phyloP scores from a whole-genome alignment of 202 grass and related monocot genomes.

The Eragrostis tef region DNA sequence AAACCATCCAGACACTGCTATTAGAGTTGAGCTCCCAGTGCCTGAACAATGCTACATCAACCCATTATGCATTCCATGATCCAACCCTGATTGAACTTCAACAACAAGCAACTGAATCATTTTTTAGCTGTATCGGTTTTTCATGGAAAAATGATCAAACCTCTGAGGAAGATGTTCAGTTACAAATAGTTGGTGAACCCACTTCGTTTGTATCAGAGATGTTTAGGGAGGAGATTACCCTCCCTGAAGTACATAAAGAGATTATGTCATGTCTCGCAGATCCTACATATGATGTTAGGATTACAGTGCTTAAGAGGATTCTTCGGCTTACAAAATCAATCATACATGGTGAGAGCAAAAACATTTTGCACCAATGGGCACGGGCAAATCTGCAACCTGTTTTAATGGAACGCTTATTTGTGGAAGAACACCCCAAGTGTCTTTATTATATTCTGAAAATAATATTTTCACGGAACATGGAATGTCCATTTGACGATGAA shows the following conservation, averaged over 20 bases:
- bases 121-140: constrained; percentile 80
- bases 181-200: constrained; percentile 55
- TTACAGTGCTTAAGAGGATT: constrained; percentile 81
- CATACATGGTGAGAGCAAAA: constrained; percentile 49
- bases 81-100: constrained; percentile 77
- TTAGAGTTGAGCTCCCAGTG: constrained; percentile 62
- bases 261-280: constrained; percentile 77
- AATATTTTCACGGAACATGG: constrained; percentile 77
- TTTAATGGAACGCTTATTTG: constrained; percentile 67
- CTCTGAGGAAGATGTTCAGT: constrained; percentile 55
- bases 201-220: constrained; percentile 42
- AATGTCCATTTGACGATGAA: constrained; percentile 54
- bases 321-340: constrained; percentile 68
- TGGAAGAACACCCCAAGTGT: constrained; percentile 86
- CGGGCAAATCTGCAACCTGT: constrained; percentile 59
- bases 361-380: constrained; percentile 69
- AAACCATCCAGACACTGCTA: constrained; percentile 60
- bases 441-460: constrained; percentile 84
- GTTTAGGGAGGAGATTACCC: constrained; percentile 41
- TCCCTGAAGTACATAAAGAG: constrained; percentile 68
- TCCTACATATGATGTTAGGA: constrained; percentile 82
- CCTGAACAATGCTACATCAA: constrained; percentile 57
- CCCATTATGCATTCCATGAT: constrained; percentile 65
- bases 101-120: constrained; percentile 78
- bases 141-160: constrained; percentile 55